These are phyloP conservation scores for Ophiostoma fasciatum DNA, from an alignment of 2,329 filamentous ascomycete species.

Conservation along the genomic window DNA sequence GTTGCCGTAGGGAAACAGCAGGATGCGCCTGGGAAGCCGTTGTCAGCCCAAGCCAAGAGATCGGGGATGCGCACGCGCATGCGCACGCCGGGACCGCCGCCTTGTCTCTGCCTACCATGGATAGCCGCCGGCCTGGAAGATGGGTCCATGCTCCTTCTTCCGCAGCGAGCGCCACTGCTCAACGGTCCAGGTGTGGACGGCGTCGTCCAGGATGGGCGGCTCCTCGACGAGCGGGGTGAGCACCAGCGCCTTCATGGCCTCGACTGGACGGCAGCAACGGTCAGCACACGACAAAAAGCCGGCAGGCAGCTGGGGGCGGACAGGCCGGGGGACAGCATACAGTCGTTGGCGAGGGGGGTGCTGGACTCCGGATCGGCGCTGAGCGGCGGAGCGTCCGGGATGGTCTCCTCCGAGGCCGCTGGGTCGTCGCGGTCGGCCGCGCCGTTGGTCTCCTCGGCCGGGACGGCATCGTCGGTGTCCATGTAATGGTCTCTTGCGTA, in stretches of 20 bases:
- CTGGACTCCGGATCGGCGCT: too few relatives aligned
- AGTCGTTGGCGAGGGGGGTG: slow-evolving; percentile 36
- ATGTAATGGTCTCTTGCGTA: too few relatives aligned
- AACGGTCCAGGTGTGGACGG: slow-evolving; percentile 73
- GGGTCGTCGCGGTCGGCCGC: slow-evolving; percentile 32
- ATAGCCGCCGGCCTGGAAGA: slow-evolving; percentile 72
- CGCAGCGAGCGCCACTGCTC: slow-evolving; percentile 62
- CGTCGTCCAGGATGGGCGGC: slow-evolving; percentile 64
- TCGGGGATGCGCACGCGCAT: slow-evolving; percentile 9
- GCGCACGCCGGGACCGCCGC: background rate
- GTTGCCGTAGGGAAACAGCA: slow-evolving; percentile 93
- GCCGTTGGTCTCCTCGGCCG: slow-evolving; percentile 31
- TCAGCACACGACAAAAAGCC: background rate
- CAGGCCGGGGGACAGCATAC: slow-evolving; percentile 23
- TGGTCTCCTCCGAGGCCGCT: slow-evolving; percentile 39
- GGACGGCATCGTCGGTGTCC: slow-evolving; percentile 36
- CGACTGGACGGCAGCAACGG: slow-evolving; percentile 37
- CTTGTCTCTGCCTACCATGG: slow-evolving; percentile 53
- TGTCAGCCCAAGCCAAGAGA: too few relatives aligned
- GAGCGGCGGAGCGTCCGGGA: slow-evolving; percentile 34
- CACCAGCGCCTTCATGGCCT: slow-evolving; percentile 71
- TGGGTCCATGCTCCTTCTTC: slow-evolving; percentile 74
- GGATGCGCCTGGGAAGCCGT: slow-evolving; percentile 62
- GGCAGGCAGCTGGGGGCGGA: background rate
- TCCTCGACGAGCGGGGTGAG: slow-evolving; percentile 60